These are phyloP conservation scores for Prunus kanzakura DNA, from an alignment of 306 rosid species.

Conservation along the genomic window DNA sequence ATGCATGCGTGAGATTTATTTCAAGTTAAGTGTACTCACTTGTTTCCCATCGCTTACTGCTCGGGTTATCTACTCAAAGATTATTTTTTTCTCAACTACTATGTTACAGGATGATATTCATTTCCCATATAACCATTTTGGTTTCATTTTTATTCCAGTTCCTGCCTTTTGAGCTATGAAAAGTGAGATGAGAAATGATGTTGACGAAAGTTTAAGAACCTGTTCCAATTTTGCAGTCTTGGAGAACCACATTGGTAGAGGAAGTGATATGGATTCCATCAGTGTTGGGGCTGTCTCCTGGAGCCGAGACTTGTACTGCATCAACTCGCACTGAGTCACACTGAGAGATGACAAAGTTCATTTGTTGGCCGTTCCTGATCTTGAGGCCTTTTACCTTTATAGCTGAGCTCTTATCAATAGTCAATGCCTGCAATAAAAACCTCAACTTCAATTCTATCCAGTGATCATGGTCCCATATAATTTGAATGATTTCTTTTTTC, in stretches of 20 bases:
- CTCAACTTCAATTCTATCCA: conserved; percentile 20
- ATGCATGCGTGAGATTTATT: background rate
- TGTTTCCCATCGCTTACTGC: background rate
- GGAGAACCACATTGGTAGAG: conserved; percentile 79
- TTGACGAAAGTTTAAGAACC: conserved; percentile 43
- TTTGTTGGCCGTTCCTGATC: conserved; percentile 89
- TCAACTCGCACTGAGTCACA: conserved; percentile 60
- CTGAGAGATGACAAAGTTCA: conserved; percentile 67
- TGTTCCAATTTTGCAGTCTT: conserved; percentile 86
- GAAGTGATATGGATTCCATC: conserved; percentile 92
- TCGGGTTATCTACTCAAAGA: background rate
- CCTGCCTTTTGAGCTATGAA: background rate
- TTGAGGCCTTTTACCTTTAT: conserved; percentile 75
- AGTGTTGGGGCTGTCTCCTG: conserved; percentile 90
- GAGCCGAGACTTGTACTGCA: conserved; percentile 70
- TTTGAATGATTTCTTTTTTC: conserved; percentile 11
- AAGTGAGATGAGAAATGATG: background rate
- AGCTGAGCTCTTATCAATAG: conserved; percentile 73
- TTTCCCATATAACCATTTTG: background rate
- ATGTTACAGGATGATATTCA: background rate
- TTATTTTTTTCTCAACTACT: background rate
- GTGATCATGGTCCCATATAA: conserved; percentile 9
- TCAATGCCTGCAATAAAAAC: conserved; percentile 69
- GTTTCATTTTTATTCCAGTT: background rate
- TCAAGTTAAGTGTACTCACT: background rate